A percentile compares a stretch with the other conserved stretches of the same genome.
These are phyloP conservation scores for Clarireedia homoeocarpa DNA, from an alignment of 2,329 filamentous ascomycete genomes.

Conservation along the genomic window DNA sequence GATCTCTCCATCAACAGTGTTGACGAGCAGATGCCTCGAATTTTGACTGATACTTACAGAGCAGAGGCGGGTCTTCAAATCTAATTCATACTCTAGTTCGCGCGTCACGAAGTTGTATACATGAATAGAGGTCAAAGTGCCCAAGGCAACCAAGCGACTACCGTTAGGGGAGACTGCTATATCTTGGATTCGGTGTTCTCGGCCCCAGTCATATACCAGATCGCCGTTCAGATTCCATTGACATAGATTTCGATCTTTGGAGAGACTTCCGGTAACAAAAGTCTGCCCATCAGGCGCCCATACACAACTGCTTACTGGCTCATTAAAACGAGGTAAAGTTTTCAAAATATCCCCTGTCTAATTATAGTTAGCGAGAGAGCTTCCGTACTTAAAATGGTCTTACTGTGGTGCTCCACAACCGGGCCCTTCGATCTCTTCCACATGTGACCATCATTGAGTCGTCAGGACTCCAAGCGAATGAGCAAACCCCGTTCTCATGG, in stretches of 20 bases:
- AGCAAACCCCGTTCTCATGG: slow-evolving; percentile 65
- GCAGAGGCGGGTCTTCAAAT: slow-evolving; percentile 61
- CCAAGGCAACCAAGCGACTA: slow-evolving; percentile 69
- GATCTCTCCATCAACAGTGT: slow-evolving; percentile 69
- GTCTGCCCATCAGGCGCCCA: slow-evolving; percentile 74
- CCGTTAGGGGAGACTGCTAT: slow-evolving; percentile 78
- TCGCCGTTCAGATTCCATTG: slow-evolving; percentile 63
- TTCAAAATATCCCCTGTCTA: slow-evolving; percentile 58
- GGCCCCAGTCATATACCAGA: slow-evolving; percentile 56
- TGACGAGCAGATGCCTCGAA: slow-evolving; percentile 74
- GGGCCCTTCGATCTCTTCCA: slow-evolving; percentile 63
- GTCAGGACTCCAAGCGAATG: slow-evolving; percentile 87
- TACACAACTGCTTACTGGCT: slow-evolving; percentile 82
- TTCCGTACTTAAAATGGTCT: slow-evolving; percentile 24
- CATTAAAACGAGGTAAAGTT: slow-evolving; percentile 62
- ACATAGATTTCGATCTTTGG: slow-evolving; percentile 56
- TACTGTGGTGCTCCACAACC: slow-evolving; percentile 67
- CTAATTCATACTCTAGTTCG: slow-evolving; percentile 67
- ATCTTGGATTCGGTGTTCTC: slow-evolving; percentile 71
- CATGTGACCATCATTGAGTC: slow-evolving; percentile 81
- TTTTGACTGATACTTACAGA: slow-evolving; percentile 77
- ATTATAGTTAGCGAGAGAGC: slow-evolving; percentile 15
- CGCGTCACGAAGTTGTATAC: slow-evolving; percentile 75
- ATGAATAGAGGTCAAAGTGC: slow-evolving; percentile 61
- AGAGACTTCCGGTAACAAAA: slow-evolving; percentile 74